phyloP scores from a whole-genome alignment of 2,329 filamentous ascomycete species.

The Botrytis byssoidea region DNA sequence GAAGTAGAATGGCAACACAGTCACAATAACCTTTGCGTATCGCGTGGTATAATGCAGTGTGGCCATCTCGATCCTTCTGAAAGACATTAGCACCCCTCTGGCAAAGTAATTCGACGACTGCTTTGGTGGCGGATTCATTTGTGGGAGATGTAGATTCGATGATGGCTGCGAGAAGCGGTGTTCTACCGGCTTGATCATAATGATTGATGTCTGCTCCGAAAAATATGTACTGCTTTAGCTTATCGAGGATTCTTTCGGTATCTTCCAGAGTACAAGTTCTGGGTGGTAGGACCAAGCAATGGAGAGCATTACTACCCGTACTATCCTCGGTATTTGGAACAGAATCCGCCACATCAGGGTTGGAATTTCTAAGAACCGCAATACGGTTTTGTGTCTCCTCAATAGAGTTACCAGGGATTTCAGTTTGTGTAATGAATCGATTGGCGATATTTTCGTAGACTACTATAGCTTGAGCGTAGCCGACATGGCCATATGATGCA shows the following conservation, averaged over 20 bases:
- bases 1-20: constrained; percentile 16
- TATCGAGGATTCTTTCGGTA: neutral
- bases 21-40: constrained; percentile 17
- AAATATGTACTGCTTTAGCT: constrained; percentile 7
- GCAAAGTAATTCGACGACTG: neutral
- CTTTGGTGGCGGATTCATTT: constrained; percentile 9
- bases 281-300: neutral
- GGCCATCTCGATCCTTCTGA: constrained; percentile 12
- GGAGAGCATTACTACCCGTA: constrained; percentile 1
- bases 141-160: neutral
- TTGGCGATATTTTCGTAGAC: constrained; percentile 19
- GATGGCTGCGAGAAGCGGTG: constrained; percentile 15
- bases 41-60: constrained; percentile 14
- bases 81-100: constrained; percentile 8
- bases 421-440: constrained; percentile 6
- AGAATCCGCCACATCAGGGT: neutral
- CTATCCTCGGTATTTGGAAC: constrained; percentile 6
- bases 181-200: constrained; percentile 17
- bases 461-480: constrained; percentile 15
- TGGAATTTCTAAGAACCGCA: constrained; percentile 1
- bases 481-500: constrained; percentile 15
- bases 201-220: constrained; percentile 17
- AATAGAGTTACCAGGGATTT: neutral
- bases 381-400: constrained; percentile 13
- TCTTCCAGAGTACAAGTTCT: constrained; percentile 9